Conservation (phyloP, 164 flowering plant genomes). For the Annona cherimola region DNA sequence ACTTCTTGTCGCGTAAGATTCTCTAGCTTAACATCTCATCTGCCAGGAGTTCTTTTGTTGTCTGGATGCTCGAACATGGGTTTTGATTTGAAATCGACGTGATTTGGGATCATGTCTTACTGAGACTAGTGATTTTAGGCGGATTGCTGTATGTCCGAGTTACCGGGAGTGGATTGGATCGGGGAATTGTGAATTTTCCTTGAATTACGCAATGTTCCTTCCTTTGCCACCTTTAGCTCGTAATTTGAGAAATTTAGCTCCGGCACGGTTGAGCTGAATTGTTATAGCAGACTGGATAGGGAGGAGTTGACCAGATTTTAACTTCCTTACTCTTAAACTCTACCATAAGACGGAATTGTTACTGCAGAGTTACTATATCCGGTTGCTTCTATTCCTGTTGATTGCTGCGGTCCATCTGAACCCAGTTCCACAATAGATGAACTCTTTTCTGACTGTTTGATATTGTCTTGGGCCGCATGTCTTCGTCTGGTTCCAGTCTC, state of each 20-base stretch:
- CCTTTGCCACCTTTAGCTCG: neutral
- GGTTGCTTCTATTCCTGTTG: too few species aligned
- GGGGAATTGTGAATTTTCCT: neutral
- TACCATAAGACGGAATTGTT: too few species aligned
- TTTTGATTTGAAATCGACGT: neutral
- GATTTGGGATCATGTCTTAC: neutral
- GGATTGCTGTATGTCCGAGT: neutral
- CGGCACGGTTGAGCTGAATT: neutral
- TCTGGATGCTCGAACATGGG: neutral
- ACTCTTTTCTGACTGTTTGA: too few species aligned
- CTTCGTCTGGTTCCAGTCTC: too few species aligned
- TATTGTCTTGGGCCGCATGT: too few species aligned
- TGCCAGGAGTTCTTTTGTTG: neutral
- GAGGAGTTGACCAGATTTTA: neutral
- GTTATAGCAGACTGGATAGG: neutral
- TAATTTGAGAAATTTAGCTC: neutral
- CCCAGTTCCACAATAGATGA: too few species aligned
- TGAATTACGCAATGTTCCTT: neutral
- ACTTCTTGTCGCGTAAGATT: constrained; percentile 80
- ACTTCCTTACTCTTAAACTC: neutral
- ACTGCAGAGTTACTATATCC: too few species aligned
- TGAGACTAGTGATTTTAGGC: neutral
- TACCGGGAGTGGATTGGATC: neutral
- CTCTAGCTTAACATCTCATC: neutral
- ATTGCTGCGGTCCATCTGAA: too few species aligned